Evolutionary conservation across 192 early-diverging fungal species (phyloP), one percentile per base, ranked within the genome.

Genomic region (Podochytrium sp.): DNA sequence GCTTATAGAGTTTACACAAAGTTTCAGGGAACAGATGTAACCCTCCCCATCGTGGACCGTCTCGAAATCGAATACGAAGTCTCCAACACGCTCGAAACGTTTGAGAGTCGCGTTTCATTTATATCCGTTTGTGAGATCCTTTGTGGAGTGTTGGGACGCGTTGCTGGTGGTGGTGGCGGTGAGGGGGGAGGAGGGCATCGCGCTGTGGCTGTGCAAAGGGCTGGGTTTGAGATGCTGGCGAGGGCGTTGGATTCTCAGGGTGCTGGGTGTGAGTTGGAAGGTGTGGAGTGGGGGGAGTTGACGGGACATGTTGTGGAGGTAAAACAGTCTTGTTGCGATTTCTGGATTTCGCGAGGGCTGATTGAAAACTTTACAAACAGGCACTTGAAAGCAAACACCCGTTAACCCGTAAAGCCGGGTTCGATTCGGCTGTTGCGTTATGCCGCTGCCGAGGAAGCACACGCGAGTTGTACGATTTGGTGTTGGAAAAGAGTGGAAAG

Each of bases 21-120:
- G n/a, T n/a, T n/a, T n/a, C n/a, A n/a, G n/a, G n/a, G n/a, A n/a
- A n/a, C n/a, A n/a, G n/a, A n/a, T n/a, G n/a, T n/a, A n/a, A n/a
- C n/a, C n/a, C n/a, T n/a, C n/a, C n/a, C n/a, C n/a, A n/a, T n/a
- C n/a, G n/a, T n/a, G n/a, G 66, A 69, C 25, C 14, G 7, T 20
- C 34, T 69, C 14, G 66, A 69, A 29, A 69, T 69, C 40, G 66
- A 69, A 27, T 69, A 69, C 34, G 66, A 69, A 69, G 53, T 69
- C 30, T 25, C 66, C 2, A 69, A 69, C 34, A 30, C 40, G 23
- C 47, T 69, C 6, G 53, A 69, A 35, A 41, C 52, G 7, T 51
- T 69, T 35, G 66, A 69, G 35, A 35, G 33, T 12, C 29, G 35
- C 10, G 18, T 69, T 1, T 38, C 43, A 12, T 56, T 69, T 25